Percentiles rank a stretch among this genome's conserved stretches.
Evolutionary conservation across 225 moss, liverwort and hornwort species (phyloP).

Genomic region (Pseudisothecium myosuroides): DNA sequence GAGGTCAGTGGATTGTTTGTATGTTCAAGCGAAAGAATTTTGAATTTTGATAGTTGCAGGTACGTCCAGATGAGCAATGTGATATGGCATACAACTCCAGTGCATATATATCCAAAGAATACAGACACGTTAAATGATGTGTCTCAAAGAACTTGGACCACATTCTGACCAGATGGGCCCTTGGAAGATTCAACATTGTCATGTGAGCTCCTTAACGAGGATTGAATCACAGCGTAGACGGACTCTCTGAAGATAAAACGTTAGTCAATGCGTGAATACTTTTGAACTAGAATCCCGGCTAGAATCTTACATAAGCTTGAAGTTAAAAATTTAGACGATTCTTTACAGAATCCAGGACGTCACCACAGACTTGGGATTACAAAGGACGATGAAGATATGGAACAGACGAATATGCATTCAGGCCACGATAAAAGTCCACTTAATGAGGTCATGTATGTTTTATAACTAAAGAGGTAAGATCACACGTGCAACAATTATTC

Average conservation of each 20-base stretch:
- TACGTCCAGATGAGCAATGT: background rate
- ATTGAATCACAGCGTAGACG: too few relatives aligned
- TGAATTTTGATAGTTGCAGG: background rate
- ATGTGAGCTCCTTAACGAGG: background rate
- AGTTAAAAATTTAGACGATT: too few relatives aligned
- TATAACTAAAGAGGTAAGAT: background rate
- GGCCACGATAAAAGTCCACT: background rate
- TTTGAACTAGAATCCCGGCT: background rate
- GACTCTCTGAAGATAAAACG: background rate
- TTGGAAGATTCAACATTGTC: background rate
- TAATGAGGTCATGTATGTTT: background rate
- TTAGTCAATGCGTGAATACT: too few relatives aligned
- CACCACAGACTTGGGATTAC: background rate
- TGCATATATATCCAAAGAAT: background rate
- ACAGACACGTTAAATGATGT: background rate
- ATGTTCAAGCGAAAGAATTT: background rate
- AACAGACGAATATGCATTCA: background rate
- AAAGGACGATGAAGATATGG: background rate
- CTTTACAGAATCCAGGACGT: too few relatives aligned
- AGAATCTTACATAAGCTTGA: background rate
- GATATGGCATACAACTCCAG: background rate
- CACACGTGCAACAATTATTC: background rate
- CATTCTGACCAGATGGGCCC: background rate
- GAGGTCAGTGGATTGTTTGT: too few relatives aligned
- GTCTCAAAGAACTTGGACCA: background rate